Base-by-base conservation (phyloP, 2,329 filamentous ascomycete genomes). In the Fusarium pseudonygamai region DNA sequence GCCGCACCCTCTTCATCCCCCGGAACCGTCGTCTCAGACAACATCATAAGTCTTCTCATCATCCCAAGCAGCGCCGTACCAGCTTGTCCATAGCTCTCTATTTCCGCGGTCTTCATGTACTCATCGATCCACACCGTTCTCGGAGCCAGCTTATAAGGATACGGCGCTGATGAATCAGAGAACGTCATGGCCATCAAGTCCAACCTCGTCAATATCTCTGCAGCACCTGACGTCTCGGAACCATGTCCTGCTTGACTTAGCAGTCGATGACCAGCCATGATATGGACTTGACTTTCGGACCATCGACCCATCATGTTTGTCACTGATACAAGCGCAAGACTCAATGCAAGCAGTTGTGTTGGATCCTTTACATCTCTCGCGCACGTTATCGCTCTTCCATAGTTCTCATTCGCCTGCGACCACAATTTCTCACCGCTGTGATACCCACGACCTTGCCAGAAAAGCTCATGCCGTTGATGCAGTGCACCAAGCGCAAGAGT, bases 181-280 rank as follows among this genome's bases (percentile, higher is more conserved):
- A 82, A 81, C 1, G 80, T 78, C 78, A 82, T 79, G 69, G 78
- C 79, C 43, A 81, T 78, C 10, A 83, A 30, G 46, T 82, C 80
- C n/a, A 82, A 55, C 5, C 80, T 74, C 6, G 76, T 76, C 5
- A 83, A 34, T 36, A 77, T 73, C 55, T 78, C 76, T 12, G 76
- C 67, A 2, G 76, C 75, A 22, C 60, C 69, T 13, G 60, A 75
- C 1, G 67, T 74, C 15, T 59, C 71, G 11, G 59, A 37, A 0
- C 70, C 52, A 5, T 72, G 55, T 18, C 66, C 71, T 40, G 71
- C 63, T 40, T 76, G 57, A 12, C 69, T 69, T 11, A 82, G 32
- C 9, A 83, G 50, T 1, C 64, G 69, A 39, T 79, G 77, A 1
- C 79, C 81, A 13, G 80, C 78, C 14, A 69, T 66, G 37, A 82